A percentile compares a stretch with the other conserved stretches of the same genome.
These are phyloP conservation scores for Parastagonospora nodorum DNA, from an alignment of 2,329 filamentous ascomycete genomes.

Conservation along the genomic window DNA sequence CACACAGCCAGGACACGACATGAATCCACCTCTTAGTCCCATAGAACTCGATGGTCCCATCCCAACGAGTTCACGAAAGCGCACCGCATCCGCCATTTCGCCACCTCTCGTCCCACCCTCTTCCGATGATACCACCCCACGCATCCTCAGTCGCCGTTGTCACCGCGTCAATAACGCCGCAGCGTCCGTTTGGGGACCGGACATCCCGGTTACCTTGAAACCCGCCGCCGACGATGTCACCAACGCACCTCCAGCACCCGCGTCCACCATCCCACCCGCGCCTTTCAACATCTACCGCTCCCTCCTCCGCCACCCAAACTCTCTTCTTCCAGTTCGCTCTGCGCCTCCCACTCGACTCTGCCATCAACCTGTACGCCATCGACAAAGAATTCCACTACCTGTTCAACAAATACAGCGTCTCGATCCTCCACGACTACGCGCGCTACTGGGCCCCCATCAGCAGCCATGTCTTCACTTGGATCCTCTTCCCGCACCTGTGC, in stretches of 20 bases:
- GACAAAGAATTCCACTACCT: constrained; percentile 48
- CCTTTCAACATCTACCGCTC: constrained; percentile 43
- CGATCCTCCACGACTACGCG: constrained; percentile 61
- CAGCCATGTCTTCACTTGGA: constrained; percentile 64
- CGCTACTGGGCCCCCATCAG: constrained; percentile 60
- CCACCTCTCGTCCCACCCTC: neutral
- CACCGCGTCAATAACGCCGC: constrained; percentile 32
- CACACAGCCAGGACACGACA: too few relatives aligned
- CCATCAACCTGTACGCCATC: constrained; percentile 44
- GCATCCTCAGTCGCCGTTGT: constrained; percentile 24
- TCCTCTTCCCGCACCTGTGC: constrained; percentile 62
- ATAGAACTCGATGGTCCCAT: neutral
- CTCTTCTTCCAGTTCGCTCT: constrained; percentile 43
- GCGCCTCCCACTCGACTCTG: constrained; percentile 23
- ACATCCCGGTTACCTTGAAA: constrained; percentile 2
- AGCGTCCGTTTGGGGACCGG: constrained; percentile 21
- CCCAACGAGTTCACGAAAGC: constrained; percentile 11
- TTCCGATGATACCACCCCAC: constrained; percentile 5
- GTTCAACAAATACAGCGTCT: constrained; percentile 59
- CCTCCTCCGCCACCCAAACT: constrained; percentile 41
- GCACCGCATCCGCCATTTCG: constrained; percentile 17
- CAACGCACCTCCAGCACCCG: neutral
- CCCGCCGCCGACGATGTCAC: neutral
- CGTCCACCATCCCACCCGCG: neutral
- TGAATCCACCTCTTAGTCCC: neutral